Evolutionary conservation across 2,329 filamentous ascomycete species (phyloP), one percentile per base, ranked within the genome.

Genomic region (Curvularia lunata): DNA sequence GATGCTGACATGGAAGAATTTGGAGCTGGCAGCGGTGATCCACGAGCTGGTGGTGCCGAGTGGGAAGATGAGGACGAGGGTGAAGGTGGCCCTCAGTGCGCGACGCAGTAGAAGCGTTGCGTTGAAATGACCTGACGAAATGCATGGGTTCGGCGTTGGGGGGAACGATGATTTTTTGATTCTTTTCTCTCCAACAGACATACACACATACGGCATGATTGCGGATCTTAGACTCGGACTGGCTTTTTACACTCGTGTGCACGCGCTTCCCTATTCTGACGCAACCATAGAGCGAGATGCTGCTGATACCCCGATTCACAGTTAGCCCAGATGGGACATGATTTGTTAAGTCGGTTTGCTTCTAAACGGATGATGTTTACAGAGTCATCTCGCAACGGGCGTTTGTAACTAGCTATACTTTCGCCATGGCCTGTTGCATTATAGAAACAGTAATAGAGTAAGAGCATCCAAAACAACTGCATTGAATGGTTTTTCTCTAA

Each of bases 1-100:
- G 86, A 93, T 63, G 91, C 87, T 3, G 88, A 92, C 68, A 85
- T 97, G 66, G 91, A 97, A 50, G 87, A 92, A 81, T 92, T 92
- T 82, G 91, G 91, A 48, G 88, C 87, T 50, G 86, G 85, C 64
- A 88, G 88, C 2, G 88, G 85, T 53, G 89, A 91, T 69, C 86
- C 88, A 18, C 80, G 88, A 54, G 87, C 83, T 45, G 86, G 83
- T 18, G 83, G 83, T 58, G 86, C 85, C 12, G 91, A 89, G 84
- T 88, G 90, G 78, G 88, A 90, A 25, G 89, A 89, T 2, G 87
- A 87, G 27, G 88, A 86, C 0, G 87, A 81, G 16, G 87, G 78
- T 16, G 80, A 78, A 23, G 79, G 84, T 5, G 86, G 83, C 40
- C 82, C 89, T 27, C 90, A 93, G 75, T 93, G 90, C 71, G 86